Evolutionary conservation across 2,329 filamentous ascomycete species (phyloP).

Genomic region (Thermochaetoides dissita): DNA sequence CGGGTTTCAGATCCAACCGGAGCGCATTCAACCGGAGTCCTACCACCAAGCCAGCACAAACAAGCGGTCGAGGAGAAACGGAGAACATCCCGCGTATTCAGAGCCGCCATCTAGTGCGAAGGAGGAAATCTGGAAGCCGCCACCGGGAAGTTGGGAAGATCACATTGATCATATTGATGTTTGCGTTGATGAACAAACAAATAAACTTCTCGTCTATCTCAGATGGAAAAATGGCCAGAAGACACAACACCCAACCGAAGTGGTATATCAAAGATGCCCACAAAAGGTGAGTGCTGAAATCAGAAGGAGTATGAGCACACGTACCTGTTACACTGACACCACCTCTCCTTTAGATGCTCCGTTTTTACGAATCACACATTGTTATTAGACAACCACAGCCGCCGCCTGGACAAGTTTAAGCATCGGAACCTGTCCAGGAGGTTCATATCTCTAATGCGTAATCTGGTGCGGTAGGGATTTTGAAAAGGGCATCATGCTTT

Average conservation of each 20-base stretch:
- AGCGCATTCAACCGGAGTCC: no score
- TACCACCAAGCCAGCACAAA: constrained; percentile 19
- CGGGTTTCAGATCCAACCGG: no score
- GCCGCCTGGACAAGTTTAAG: no score
- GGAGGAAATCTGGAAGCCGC: constrained; percentile 45
- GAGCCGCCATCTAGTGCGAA: constrained; percentile 33
- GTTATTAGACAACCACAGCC: constrained; percentile 31
- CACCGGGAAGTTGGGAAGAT: constrained; percentile 64
- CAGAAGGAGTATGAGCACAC: neutral
- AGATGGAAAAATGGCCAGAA: constrained; percentile 62
- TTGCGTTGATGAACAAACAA: constrained; percentile 49
- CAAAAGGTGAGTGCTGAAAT: constrained; percentile 46
- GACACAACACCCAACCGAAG: constrained; percentile 54
- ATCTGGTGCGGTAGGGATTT: no score
- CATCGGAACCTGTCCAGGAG: no score
- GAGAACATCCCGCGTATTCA: constrained; percentile 31
- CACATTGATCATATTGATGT: constrained; percentile 57
- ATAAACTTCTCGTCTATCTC: constrained; percentile 51
- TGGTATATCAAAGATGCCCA: constrained; percentile 62
- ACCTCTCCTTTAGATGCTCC: constrained; percentile 35
- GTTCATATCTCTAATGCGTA: no score
- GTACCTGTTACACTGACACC: neutral
- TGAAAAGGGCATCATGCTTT: no score
- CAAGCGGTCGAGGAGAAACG: constrained; percentile 35
- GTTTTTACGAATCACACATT: constrained; percentile 45